Conservation (phyloP, 495 filamentous ascomycete genomes). For the Ramalina peruviana region DNA sequence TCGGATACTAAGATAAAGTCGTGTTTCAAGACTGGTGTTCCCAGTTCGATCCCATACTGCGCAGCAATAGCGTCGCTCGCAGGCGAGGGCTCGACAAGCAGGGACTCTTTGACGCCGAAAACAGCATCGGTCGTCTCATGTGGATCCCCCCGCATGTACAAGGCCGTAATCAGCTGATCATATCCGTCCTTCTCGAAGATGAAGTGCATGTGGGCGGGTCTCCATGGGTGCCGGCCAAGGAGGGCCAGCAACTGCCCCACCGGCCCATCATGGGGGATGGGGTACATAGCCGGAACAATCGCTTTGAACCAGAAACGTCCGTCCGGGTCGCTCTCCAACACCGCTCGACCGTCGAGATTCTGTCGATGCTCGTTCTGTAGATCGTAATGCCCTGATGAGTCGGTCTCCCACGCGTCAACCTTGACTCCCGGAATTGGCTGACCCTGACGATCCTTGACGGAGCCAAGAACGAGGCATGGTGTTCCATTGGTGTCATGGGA, state of each 20-base stretch:
- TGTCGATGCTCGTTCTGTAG: constrained; percentile 62
- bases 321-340: constrained; percentile 55
- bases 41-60: constrained; percentile 41
- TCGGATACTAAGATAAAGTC: constrained; percentile 71
- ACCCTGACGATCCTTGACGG: constrained; percentile 52
- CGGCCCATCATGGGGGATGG: constrained; percentile 81
- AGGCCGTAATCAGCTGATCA: constrained; percentile 78
- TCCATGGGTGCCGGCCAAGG: constrained; percentile 63
- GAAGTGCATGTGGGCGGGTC: constrained; percentile 87
- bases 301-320: constrained; percentile 83
- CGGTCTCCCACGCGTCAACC: constrained; percentile 92
- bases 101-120: constrained; percentile 79
- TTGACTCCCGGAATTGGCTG: constrained; percentile 54
- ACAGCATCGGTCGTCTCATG: constrained; percentile 88
- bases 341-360: constrained; percentile 65
- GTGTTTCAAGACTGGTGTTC: constrained; percentile 41
- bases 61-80: constrained; percentile 45
- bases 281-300: constrained; percentile 77
- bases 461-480: constrained; percentile 66
- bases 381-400: constrained; percentile 76
- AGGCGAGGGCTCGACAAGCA: constrained; percentile 57
- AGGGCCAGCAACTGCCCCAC: constrained; percentile 63
- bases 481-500: constrained; percentile 56
- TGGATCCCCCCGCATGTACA: constrained; percentile 72
- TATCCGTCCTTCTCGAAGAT: constrained; percentile 83